Evolutionary conservation across 2,329 filamentous ascomycete species (phyloP).

Genomic region (Beauveria asiatica): DNA sequence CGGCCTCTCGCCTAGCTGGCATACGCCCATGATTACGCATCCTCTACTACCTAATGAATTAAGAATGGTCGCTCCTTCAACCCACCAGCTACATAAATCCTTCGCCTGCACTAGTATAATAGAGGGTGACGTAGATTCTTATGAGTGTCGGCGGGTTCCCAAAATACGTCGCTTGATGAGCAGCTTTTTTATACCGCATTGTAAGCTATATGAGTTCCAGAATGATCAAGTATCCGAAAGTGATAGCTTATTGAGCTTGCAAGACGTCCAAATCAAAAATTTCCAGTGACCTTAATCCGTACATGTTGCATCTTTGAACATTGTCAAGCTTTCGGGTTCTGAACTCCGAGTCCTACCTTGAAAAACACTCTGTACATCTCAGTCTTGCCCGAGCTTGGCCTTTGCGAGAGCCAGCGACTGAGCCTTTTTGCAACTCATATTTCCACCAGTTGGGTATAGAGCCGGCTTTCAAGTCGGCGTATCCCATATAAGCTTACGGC

Average conservation of each 20-base stretch:
- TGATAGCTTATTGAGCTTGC: background rate
- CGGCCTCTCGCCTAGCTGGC: background rate
- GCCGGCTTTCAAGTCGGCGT: background rate
- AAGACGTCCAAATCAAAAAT: background rate
- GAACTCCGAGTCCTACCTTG: background rate
- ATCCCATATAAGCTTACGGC: constrained; percentile 4
- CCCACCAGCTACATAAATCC: background rate
- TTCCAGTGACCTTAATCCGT: background rate
- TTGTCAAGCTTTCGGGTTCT: background rate
- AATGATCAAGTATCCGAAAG: background rate
- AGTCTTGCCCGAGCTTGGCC: background rate
- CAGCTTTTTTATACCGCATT: background rate
- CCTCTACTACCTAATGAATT: background rate
- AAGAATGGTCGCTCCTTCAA: background rate
- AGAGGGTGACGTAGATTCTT: background rate
- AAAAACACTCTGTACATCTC: background rate
- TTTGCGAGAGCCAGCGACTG: background rate
- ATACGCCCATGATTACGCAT: background rate
- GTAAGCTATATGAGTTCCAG: background rate
- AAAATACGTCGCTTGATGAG: background rate
- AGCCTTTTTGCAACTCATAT: background rate
- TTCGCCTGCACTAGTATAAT: background rate
- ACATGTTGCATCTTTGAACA: background rate
- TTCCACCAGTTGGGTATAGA: constrained; percentile 3
- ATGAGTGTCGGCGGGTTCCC: background rate